These are phyloP conservation scores for Chamaecyparis obtusa DNA, from an alignment of 75 land plant genomes.

Conservation along the genomic window DNA sequence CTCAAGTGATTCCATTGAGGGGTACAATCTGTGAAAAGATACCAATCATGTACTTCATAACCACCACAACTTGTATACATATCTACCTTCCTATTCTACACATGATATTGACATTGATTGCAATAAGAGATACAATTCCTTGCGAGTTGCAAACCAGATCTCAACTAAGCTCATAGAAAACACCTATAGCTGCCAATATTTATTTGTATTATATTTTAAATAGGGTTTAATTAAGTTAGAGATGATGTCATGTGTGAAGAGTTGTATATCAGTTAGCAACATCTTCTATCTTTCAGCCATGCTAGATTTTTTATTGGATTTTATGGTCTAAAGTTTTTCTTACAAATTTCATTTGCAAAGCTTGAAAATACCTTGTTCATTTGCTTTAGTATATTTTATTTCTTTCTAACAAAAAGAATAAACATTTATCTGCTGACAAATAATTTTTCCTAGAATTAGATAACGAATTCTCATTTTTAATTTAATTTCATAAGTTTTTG, in stretches of 20 bases:
- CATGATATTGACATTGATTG: neutral
- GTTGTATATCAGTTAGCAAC: neutral
- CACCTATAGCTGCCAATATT: neutral
- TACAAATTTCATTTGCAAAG: neutral
- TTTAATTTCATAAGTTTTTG: neutral
- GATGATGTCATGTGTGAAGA: too few species aligned
- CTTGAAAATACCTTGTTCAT: neutral
- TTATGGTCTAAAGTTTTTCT: neutral
- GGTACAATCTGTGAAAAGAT: neutral
- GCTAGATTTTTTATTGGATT: neutral
- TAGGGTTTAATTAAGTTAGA: too few species aligned
- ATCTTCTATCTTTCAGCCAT: neutral
- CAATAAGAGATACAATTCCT: neutral
- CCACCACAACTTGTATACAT: neutral
- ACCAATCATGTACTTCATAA: neutral
- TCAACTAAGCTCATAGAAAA: neutral
- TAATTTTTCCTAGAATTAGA: neutral
- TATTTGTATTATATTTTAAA: too few species aligned
- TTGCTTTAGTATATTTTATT: neutral
- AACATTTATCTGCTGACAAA: neutral
- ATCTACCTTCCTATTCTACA: neutral
- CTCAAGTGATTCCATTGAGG: neutral
- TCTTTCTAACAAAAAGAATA: neutral
- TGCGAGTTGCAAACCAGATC: neutral
- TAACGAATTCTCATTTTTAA: neutral